Base-by-base conservation (phyloP, 305 asterid species). In the Fraxinus ornus region DNA sequence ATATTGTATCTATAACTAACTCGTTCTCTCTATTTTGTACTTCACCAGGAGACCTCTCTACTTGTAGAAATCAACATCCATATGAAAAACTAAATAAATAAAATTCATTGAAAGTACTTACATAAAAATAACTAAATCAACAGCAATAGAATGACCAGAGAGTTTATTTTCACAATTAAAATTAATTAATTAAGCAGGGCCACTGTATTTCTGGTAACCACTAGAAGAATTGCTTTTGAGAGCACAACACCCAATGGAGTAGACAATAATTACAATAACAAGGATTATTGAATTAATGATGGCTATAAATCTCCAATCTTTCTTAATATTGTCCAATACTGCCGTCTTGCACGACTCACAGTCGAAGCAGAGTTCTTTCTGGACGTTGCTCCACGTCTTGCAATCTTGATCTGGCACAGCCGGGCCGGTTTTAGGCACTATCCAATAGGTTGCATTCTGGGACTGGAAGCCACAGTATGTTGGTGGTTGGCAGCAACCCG, bases 401-500 rank as follows among this genome's bases (percentile, higher is more conserved):
- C 98, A 94, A 71, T 95, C 98, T 22, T 72, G 81, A 47, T 89
- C 88, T 0, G 87, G 75, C 30, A 71, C 87, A 0, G 86, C 86
- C 1, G 89, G 88, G 3, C 92, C 94, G 30, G 62, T 19, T 52
- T 84, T 84, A 0, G 97, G 94, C 79, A 60, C 70, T 0, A 77
- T 84, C 97, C 95, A 91, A 85, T 60, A 78, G 0, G 96, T 93
- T 2, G 89, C 93, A 28, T 90, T 95, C 81, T 87, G 81, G 82
- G 87, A 87, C 84, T 87, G 75, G 9, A 88, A 75, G 68, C 92
- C 94, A 19, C 98, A 95, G 80, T 86, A 79, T 1, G 60, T 79
- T 2, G 97, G 97, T 47, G 98, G 97, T 83, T 93, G 88, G 91
- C 98, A 95, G 84, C 98, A 95, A 68, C 97, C 90, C 70, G 93